A percentile compares a stretch with the other conserved stretches of the same genome.
These are phyloP conservation scores for Pestalotiopsis sp. DNA, from an alignment of 2,329 filamentous ascomycete genomes.

Conservation along the genomic window DNA sequence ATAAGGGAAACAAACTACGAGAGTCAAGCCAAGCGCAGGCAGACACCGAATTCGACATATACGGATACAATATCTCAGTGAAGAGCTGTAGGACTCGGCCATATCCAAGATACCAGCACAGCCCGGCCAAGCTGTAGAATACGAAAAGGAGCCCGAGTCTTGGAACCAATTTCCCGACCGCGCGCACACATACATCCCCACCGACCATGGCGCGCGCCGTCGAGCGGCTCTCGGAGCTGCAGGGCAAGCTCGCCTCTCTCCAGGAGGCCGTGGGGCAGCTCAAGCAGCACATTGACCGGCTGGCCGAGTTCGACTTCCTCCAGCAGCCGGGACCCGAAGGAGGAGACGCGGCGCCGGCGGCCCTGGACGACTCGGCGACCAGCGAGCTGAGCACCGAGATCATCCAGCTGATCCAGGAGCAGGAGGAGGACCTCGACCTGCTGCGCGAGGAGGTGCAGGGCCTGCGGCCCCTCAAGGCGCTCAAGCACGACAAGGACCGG, in stretches of 20 bases:
- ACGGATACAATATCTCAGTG: no score
- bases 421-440: slow-evolving; percentile 83
- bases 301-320: slow-evolving; percentile 58
- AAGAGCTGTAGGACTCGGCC: no score
- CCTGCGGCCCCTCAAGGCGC: slow-evolving; percentile 54
- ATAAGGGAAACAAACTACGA: background rate
- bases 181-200: background rate
- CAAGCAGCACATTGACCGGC: slow-evolving; percentile 60
- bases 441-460: slow-evolving; percentile 78
- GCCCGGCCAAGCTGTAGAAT: background rate
- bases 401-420: slow-evolving; percentile 73
- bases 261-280: slow-evolving; percentile 66
- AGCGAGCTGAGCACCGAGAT: slow-evolving; percentile 82
- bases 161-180: background rate
- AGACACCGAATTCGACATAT: no score
- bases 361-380: slow-evolving; percentile 56
- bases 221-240: slow-evolving; percentile 59
- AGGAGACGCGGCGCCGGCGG: no score
- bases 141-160: background rate
- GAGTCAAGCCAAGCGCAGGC: background rate
- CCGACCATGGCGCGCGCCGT: slow-evolving; percentile 18
- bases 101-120: no score
- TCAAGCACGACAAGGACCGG: slow-evolving; percentile 65
- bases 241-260: slow-evolving; percentile 60
- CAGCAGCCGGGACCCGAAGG: slow-evolving; percentile 52